phyloP scores from a whole-genome alignment of 352 stramenopile species.

The Globisporangium nunn region DNA sequence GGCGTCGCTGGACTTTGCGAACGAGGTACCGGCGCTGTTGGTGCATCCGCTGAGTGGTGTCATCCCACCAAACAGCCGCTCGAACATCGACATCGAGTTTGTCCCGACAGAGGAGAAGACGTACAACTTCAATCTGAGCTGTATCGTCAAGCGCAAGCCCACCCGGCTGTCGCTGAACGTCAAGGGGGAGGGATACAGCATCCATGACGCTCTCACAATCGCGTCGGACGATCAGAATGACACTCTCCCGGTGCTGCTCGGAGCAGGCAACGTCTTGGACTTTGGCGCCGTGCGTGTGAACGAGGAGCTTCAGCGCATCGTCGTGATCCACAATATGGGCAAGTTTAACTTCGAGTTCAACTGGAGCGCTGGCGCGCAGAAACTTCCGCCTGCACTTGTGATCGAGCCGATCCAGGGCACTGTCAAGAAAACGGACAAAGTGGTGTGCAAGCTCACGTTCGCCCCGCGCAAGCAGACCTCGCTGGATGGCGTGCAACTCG shows the following conservation, averaged over 20 bases:
- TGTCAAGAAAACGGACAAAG: conserved; percentile 86
- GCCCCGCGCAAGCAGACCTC: conserved; percentile 60
- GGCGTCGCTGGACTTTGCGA: conserved; percentile 67
- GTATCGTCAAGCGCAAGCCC: conserved; percentile 89
- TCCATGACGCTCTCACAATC: conserved; percentile 73
- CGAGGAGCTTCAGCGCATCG: conserved; percentile 47
- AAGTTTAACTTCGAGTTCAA: conserved; percentile 96
- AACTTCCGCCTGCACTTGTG: conserved; percentile 31
- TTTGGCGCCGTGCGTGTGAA: conserved; percentile 87
- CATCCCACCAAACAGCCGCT: conserved; percentile 81
- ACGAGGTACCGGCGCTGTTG: conserved; percentile 69
- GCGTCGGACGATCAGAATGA: conserved; percentile 37
- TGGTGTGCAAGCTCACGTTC: conserved; percentile 70
- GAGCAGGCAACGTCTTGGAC: conserved; percentile 48
- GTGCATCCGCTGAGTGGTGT: conserved; percentile 86
- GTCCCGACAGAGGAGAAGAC: conserved; percentile 87
- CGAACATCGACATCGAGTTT: conserved; percentile 86
- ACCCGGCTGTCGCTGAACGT: conserved; percentile 89
- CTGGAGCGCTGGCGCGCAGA: conserved; percentile 38
- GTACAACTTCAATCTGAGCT: conserved; percentile 92
- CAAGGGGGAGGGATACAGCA: conserved; percentile 92
- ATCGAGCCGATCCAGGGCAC: conserved; percentile 77
- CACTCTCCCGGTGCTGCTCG: conserved; percentile 19
- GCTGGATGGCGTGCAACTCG: conserved; percentile 64
- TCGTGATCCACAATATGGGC: conserved; percentile 87